Evolutionary conservation across 2,329 filamentous ascomycete species (phyloP).

Genomic region (Dactylellina parvicollis): DNA sequence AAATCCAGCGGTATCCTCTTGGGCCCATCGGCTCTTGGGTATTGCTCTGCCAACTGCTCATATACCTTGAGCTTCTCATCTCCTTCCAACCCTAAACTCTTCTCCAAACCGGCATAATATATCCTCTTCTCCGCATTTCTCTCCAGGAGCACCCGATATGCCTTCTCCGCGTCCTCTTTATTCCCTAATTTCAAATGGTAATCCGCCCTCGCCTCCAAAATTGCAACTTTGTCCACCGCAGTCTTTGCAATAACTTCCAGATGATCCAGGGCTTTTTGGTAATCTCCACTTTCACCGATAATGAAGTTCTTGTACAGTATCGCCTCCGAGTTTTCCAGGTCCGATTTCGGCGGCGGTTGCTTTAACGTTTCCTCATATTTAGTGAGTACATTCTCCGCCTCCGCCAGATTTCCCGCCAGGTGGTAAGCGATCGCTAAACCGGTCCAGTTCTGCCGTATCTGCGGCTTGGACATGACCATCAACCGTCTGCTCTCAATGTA

Average conservation of each 20-base stretch:
- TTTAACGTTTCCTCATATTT: slow-evolving; percentile 96
- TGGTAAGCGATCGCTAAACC: slow-evolving; percentile 95
- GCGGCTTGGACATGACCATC: slow-evolving; percentile 86
- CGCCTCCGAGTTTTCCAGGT: slow-evolving; percentile 93
- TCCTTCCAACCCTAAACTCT: slow-evolving; percentile 72
- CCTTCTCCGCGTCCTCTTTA: slow-evolving; percentile 81
- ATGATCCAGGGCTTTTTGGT: slow-evolving; percentile 84
- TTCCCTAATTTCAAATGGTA: slow-evolving; percentile 81
- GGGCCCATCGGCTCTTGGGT: slow-evolving; percentile 83
- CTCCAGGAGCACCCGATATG: slow-evolving; percentile 81
- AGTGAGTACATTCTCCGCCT: slow-evolving; percentile 89
- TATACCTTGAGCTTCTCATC: slow-evolving; percentile 78
- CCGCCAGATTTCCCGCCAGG: slow-evolving; percentile 81
- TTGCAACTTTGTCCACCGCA: slow-evolving; percentile 82
- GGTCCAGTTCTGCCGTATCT: slow-evolving; percentile 92
- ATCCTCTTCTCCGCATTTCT: slow-evolving; percentile 86
- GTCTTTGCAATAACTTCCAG: slow-evolving; percentile 79
- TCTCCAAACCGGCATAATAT: slow-evolving; percentile 83
- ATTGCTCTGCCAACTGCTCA: slow-evolving; percentile 81
- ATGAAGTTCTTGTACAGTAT: slow-evolving; percentile 93
- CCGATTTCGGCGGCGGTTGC: slow-evolving; percentile 71
- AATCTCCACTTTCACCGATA: slow-evolving; percentile 88
- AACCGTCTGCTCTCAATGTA: slow-evolving; percentile 88
- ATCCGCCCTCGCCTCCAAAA: slow-evolving; percentile 84
- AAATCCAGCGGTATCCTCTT: slow-evolving; percentile 90